Conservation (phyloP, 305 asterid species). For the Nicotiana rustica region DNA sequence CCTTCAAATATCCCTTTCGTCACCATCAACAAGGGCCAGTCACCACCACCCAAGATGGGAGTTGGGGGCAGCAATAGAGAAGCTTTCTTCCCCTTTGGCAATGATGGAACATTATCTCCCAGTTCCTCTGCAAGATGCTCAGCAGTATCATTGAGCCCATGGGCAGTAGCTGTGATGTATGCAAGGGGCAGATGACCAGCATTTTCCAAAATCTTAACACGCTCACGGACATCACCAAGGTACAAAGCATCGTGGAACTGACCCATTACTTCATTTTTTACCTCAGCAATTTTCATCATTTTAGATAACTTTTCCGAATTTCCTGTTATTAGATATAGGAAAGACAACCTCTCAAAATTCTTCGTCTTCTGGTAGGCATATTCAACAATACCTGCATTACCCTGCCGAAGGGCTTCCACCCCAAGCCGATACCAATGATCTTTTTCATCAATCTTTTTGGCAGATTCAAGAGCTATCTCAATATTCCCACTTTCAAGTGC, state of each 20-base stretch:
- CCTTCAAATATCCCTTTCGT: slow-evolving; percentile 73
- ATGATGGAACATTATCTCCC: slow-evolving; percentile 66
- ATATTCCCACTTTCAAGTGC: slow-evolving; percentile 76
- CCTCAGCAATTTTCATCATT: slow-evolving; percentile 92
- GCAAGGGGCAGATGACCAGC: slow-evolving; percentile 84
- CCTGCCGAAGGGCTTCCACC: slow-evolving; percentile 84
- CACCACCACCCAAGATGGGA: slow-evolving; percentile 71
- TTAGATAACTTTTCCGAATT: slow-evolving; percentile 75
- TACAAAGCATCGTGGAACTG: slow-evolving; percentile 83
- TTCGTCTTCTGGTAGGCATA: slow-evolving; percentile 80
- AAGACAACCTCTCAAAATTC: slow-evolving; percentile 76
- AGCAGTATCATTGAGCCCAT: slow-evolving; percentile 69
- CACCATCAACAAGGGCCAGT: slow-evolving; percentile 88
- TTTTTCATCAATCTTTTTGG: slow-evolving; percentile 73
- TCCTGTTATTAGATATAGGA: slow-evolving; percentile 74
- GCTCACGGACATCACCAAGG: slow-evolving; percentile 77
- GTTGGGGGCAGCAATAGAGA: slow-evolving; percentile 73
- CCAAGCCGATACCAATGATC: slow-evolving; percentile 84
- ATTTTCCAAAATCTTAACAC: slow-evolving; percentile 71
- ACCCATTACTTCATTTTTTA: slow-evolving; percentile 82
- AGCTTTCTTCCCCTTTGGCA: slow-evolving; percentile 59
- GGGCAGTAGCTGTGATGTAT: slow-evolving; percentile 65
- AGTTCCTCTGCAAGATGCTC: slow-evolving; percentile 68
- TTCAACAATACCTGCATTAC: slow-evolving; percentile 80
- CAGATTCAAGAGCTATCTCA: slow-evolving; percentile 75